Conservation (phyloP, 2,329 filamentous ascomycete genomes). For the Beauveria caledonica region DNA sequence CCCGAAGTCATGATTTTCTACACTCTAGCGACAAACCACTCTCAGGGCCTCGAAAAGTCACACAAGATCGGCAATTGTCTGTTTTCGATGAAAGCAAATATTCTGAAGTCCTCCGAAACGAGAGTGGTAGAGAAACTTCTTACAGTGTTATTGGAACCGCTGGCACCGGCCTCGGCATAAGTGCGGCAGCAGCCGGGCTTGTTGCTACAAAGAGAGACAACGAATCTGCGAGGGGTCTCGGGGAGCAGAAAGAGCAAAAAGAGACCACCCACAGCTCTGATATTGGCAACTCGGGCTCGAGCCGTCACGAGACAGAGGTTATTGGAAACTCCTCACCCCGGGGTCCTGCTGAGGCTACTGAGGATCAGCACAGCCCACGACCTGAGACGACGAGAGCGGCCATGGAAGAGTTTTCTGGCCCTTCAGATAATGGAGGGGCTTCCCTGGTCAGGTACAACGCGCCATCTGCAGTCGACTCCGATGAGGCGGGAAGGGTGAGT, state of each 20-base stretch:
- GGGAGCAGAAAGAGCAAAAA: not conserved
- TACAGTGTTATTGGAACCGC: slow-evolving; percentile 35
- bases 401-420: not conserved
- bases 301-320: not conserved
- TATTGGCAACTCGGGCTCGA: not conserved
- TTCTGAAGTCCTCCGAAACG: not conserved
- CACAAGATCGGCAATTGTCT: not conserved
- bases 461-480: slow-evolving; percentile 31
- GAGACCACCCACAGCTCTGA: not conserved
- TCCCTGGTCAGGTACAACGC: slow-evolving; percentile 26
- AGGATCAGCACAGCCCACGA: not conserved
- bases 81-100: not conserved
- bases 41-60: slow-evolving; percentile 16
- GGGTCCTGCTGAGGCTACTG: not conserved
- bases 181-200: slow-evolving; percentile 38
- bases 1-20: slow-evolving; percentile 19
- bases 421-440: not conserved
- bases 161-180: slow-evolving; percentile 38
- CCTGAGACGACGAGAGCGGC: not conserved
- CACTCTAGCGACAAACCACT: slow-evolving; percentile 8
- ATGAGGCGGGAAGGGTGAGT: slow-evolving; percentile 30
- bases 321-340: not conserved
- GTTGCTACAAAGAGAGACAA: slow-evolving; percentile 29
- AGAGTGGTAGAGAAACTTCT: not conserved
- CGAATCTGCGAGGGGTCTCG: slow-evolving; percentile 10